Conservation (phyloP, 1,284 basidiomycete species). For the Megacollybia platyphylla region DNA sequence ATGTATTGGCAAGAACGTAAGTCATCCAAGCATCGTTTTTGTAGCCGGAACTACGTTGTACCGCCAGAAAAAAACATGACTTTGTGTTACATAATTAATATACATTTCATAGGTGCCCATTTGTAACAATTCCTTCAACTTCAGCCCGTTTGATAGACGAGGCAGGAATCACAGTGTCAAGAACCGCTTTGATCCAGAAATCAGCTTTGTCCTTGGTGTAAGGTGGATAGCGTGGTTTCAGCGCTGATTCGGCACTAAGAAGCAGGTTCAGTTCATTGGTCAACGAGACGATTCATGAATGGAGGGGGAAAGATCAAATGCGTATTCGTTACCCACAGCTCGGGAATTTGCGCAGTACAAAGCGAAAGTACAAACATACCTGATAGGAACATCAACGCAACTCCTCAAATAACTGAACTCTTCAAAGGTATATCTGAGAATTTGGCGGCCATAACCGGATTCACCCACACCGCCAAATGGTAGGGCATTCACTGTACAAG, state of each 20-base stretch:
- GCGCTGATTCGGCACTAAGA: constrained; percentile 16
- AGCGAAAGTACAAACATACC: constrained; percentile 11
- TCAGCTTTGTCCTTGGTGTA: constrained; percentile 12
- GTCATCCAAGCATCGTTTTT: too few relatives aligned
- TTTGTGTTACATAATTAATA: too few relatives aligned
- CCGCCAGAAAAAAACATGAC: too few relatives aligned
- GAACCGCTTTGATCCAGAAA: background rate
- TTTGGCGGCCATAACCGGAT: constrained; percentile 34
- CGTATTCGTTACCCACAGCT: background rate
- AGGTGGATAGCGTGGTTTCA: constrained; percentile 20
- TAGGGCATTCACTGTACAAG: constrained; percentile 21
- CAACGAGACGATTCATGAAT: background rate
- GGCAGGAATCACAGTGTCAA: background rate
- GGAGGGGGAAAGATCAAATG: background rate
- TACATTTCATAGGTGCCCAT: too few relatives aligned
- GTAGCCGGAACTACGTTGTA: too few relatives aligned
- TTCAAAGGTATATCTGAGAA: constrained; percentile 31
- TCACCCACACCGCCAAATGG: constrained; percentile 37
- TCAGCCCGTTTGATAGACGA: background rate
- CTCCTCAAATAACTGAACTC: constrained; percentile 31
- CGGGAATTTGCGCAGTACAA: background rate
- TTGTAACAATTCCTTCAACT: background rate
- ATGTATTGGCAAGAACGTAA: background rate
- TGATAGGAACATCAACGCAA: constrained; percentile 24
- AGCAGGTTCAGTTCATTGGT: background rate